Base-by-base conservation (phyloP, 257 asterid genomes). In the Penstemon eatonii region DNA sequence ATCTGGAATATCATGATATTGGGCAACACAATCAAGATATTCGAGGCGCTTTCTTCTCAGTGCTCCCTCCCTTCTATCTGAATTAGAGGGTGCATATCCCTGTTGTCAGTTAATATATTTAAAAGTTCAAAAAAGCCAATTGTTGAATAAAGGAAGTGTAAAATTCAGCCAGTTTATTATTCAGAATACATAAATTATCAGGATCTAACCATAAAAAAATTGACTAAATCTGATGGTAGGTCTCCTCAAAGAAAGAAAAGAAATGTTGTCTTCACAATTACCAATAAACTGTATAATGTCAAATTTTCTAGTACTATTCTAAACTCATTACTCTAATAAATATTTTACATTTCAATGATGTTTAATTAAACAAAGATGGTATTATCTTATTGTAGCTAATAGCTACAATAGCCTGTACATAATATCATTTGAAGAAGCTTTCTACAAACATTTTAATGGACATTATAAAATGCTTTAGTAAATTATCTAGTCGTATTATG, bases 51-150 rank as follows among this genome's bases (percentile, higher is more conserved):
- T 93, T 83, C 99, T 85, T 77, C 76, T 85, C 77, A 93, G 77
- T 74, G 88, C 80, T 81, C 95, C 96, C 85, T 88, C 97, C 93
- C 99, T 93, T 93, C 99, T 88, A 87, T 93, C 97, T 88, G 99
- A 93, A 93, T 87, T 93, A 88, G 95, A 92, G 76, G 99, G 99
- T 86, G 99, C 99, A 93, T 93, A 93, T 85, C 97, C 99, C 98
- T 91, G 96, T 89, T 80, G 88, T 85, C 95, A 83, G 97, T 86
- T 82, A 79, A 80, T 84, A 47, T 73, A 25, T 25, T 25, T 85
- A 76, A 73, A 82, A 69, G 63, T 80, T 78, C 85, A 84, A 72
- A 73, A 65, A 63, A 75, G 71, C 67, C 49, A 71, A 12, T 64
- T 71, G 63, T 65, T 43, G 56, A 63, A 33, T 49, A 66, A 60